Evolutionary conservation across 768 basidiomycete genomes (phyloP).

Genomic region (Macrocybe gigantea): DNA sequence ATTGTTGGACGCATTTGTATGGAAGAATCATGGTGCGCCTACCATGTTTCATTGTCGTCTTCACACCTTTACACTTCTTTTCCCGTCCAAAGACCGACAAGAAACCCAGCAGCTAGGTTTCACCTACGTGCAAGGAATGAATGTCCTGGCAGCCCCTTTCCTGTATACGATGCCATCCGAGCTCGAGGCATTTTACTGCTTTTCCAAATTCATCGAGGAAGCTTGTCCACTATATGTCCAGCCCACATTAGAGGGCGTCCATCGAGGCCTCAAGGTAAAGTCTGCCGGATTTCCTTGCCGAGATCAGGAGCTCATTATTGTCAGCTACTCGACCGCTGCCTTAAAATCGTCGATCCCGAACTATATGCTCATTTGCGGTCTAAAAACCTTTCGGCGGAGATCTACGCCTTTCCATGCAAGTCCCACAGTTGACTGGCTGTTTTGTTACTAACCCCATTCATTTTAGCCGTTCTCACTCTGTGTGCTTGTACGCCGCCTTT

Average conservation of each 20-base stretch:
- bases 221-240: conserved; percentile 96
- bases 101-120: conserved; percentile 79
- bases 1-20: conserved; percentile 96
- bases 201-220: conserved; percentile 92
- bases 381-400: conserved; percentile 91
- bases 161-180: conserved; percentile 97
- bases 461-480: conserved; percentile 81
- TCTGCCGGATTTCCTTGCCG: neutral
- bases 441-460: conserved; percentile 1
- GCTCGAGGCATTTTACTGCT: conserved; percentile 97
- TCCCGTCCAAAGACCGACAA: conserved; percentile 51
- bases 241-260: conserved; percentile 93
- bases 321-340: conserved; percentile 88
- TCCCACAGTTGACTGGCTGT: conserved; percentile 8
- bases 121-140: conserved; percentile 99
- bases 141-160: conserved; percentile 96
- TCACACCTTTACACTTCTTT: neutral
- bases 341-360: conserved; percentile 87
- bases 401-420: conserved; percentile 96
- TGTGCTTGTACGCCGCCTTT: conserved; percentile 97
- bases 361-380: conserved; percentile 76
- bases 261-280: conserved; percentile 82
- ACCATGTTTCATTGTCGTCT: neutral
- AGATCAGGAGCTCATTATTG: neutral
- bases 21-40: conserved; percentile 77